Percentiles rank a stretch among this genome's conserved stretches.
Evolutionary conservation across 1,284 basidiomycete species (phyloP).

Genomic region (Neonothopanus nambi): DNA sequence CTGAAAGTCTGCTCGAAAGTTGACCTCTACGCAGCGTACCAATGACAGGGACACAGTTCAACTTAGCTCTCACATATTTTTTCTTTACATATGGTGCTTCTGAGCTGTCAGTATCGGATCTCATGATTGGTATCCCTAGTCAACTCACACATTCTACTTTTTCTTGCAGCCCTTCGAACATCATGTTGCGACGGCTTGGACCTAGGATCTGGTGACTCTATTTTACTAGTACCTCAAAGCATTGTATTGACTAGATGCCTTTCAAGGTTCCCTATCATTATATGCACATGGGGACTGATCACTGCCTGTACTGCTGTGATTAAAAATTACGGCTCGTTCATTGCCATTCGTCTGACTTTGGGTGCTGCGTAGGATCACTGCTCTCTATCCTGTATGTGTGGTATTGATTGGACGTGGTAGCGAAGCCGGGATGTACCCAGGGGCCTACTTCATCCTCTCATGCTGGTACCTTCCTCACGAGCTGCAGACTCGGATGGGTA

Average conservation of each 20-base stretch:
- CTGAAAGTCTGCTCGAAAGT: background rate
- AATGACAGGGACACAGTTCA: slow-evolving; percentile 15
- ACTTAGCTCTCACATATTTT: slow-evolving; percentile 10
- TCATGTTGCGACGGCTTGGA: slow-evolving; percentile 15
- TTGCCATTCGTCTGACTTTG: slow-evolving; percentile 10
- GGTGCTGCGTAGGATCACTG: background rate
- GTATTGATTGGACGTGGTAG: background rate
- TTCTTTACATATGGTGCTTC: slow-evolving; percentile 14
- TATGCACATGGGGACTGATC: slow-evolving; percentile 12
- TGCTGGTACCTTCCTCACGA: slow-evolving; percentile 15
- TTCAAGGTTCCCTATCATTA: slow-evolving; percentile 11
- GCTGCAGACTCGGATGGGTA: slow-evolving; percentile 13
- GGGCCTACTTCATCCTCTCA: slow-evolving; percentile 14
- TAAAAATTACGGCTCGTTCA: slow-evolving; percentile 10
- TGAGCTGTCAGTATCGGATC: slow-evolving; percentile 4
- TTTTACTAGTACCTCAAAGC: no score
- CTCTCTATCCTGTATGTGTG: background rate
- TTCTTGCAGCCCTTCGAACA: slow-evolving; percentile 7
- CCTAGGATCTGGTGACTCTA: slow-evolving; percentile 5
- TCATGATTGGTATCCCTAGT: background rate
- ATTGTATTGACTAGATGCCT: background rate
- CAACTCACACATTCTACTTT: background rate
- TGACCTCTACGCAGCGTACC: background rate
- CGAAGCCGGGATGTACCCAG: slow-evolving; percentile 16
- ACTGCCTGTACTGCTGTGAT: slow-evolving; percentile 8